phyloP scores from a whole-genome alignment of 2,329 filamentous ascomycete genomes.

The Beauveria australis region DNA sequence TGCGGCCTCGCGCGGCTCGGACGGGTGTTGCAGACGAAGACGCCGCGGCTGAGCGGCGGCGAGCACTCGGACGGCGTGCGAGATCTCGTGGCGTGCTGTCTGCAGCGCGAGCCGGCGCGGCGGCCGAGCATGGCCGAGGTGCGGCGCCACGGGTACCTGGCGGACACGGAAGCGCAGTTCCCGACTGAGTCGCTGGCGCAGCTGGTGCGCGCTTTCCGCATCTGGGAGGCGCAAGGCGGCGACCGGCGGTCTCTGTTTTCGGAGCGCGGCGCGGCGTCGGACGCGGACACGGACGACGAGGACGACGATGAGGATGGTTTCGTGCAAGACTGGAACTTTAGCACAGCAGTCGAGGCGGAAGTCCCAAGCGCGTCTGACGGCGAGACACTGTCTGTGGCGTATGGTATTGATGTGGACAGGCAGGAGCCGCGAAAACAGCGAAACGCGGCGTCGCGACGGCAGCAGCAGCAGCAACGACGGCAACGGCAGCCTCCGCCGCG shows the following conservation, averaged over 20 bases:
- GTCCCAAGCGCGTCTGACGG: slow-evolving; percentile 29
- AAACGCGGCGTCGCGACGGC: slow-evolving; percentile 26
- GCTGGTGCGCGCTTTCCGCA: slow-evolving; percentile 57
- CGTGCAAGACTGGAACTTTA: slow-evolving; percentile 50
- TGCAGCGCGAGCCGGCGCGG: slow-evolving; percentile 47
- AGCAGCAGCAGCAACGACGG: slow-evolving; percentile 18
- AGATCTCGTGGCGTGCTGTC: slow-evolving; percentile 52
- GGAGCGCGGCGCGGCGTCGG: slow-evolving; percentile 38
- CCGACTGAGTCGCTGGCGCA: slow-evolving; percentile 52
- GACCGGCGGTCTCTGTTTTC: slow-evolving; percentile 51
- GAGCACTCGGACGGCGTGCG: slow-evolving; percentile 43
- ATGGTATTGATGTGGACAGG: not conserved
- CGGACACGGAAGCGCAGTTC: slow-evolving; percentile 42
- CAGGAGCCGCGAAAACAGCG: not conserved
- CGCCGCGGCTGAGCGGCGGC: slow-evolving; percentile 49
- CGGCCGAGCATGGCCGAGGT: slow-evolving; percentile 53
- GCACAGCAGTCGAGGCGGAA: slow-evolving; percentile 41
- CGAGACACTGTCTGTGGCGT: slow-evolving; percentile 30
- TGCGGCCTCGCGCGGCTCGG: slow-evolving; percentile 32
- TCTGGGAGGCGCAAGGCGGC: slow-evolving; percentile 62
- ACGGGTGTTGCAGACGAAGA: slow-evolving; percentile 34
- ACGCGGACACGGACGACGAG: slow-evolving; percentile 18
- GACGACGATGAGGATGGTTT: slow-evolving; percentile 26
- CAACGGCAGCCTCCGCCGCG: slow-evolving; percentile 33
- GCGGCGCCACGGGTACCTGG: slow-evolving; percentile 56